phyloP scores from a whole-genome alignment of 225 moss, liverwort and hornwort species.

The Physcomitrellopsis africana region DNA sequence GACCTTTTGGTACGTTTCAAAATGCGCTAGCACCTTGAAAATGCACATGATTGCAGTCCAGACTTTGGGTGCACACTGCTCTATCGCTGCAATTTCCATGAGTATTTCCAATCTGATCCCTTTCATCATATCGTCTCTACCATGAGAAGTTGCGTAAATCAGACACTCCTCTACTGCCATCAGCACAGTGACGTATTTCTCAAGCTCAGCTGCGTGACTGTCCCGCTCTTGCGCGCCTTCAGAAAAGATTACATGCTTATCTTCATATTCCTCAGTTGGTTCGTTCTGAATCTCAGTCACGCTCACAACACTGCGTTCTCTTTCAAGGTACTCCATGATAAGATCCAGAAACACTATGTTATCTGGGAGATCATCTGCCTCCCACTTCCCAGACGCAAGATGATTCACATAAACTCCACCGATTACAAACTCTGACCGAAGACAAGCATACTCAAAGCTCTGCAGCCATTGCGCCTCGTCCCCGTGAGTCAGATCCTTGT shows the following conservation, averaged over 20 bases:
- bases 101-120: constrained; percentile 59
- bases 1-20: constrained; percentile 44
- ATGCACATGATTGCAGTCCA: constrained; percentile 70
- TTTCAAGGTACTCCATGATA: constrained; percentile 73
- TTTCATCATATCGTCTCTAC: constrained; percentile 66
- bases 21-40: constrained; percentile 70
- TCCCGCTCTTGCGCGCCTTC: constrained; percentile 53
- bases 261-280: constrained; percentile 44
- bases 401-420: constrained; percentile 83
- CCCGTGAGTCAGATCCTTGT: constrained; percentile 40
- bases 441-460: constrained; percentile 65
- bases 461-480: constrained; percentile 83
- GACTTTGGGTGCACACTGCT: constrained; percentile 58
- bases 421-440: constrained; percentile 74
- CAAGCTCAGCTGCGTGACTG: constrained; percentile 41
- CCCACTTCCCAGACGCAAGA: constrained; percentile 81
- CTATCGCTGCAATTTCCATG: constrained; percentile 51
- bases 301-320: constrained; percentile 54
- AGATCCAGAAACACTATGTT: constrained; percentile 60
- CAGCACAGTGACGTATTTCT: constrained; percentile 77
- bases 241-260: constrained; percentile 60
- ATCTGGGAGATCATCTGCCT: constrained; percentile 71
- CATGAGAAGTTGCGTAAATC: constrained; percentile 72
- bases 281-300: constrained; percentile 35
- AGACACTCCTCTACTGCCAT: constrained; percentile 72